Percentiles rank a stretch among this genome's conserved stretches.
These are phyloP conservation scores for Mycena indigotica DNA, from an alignment of 768 basidiomycete species.

Conservation along the genomic window DNA sequence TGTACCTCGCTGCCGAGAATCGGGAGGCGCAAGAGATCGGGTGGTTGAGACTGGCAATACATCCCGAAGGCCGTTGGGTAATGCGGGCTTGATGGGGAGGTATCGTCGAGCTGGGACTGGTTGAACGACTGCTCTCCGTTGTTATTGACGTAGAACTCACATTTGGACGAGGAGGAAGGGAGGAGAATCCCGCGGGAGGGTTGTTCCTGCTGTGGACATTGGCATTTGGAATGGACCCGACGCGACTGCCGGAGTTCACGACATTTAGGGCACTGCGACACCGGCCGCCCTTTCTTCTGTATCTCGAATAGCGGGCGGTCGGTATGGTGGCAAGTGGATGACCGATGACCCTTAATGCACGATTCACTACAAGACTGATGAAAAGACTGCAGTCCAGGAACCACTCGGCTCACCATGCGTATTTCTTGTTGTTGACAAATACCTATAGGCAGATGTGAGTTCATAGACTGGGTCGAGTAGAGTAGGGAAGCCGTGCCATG, in stretches of 20 bases:
- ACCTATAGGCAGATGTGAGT: slow-evolving; percentile 43
- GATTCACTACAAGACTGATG: slow-evolving; percentile 60
- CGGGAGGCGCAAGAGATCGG: slow-evolving; percentile 33
- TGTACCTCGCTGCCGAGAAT: slow-evolving; percentile 55
- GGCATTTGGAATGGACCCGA: slow-evolving; percentile 81
- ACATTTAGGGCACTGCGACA: slow-evolving; percentile 87
- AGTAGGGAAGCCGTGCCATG: background rate
- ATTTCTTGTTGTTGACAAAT: slow-evolving; percentile 73
- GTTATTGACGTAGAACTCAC: slow-evolving; percentile 30
- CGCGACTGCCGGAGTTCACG: slow-evolving; percentile 79
- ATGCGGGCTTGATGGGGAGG: slow-evolving; percentile 68
- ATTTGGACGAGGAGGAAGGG: slow-evolving; percentile 43
- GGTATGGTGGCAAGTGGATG: slow-evolving; percentile 83
- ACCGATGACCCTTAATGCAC: slow-evolving; percentile 94
- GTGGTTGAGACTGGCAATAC: slow-evolving; percentile 37
- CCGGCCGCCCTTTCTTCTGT: slow-evolving; percentile 90
- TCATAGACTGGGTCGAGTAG: background rate
- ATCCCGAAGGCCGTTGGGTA: slow-evolving; percentile 76
- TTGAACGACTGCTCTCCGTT: slow-evolving; percentile 3
- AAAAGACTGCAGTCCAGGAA: background rate
- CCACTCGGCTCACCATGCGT: slow-evolving; percentile 61
- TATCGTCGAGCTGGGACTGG: slow-evolving; percentile 56
- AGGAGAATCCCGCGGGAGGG: slow-evolving; percentile 34
- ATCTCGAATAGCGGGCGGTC: slow-evolving; percentile 91
- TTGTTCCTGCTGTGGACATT: slow-evolving; percentile 51